Base-by-base conservation (phyloP, 1,284 basidiomycete genomes). In the Ceratobasidium theobromae region DNA sequence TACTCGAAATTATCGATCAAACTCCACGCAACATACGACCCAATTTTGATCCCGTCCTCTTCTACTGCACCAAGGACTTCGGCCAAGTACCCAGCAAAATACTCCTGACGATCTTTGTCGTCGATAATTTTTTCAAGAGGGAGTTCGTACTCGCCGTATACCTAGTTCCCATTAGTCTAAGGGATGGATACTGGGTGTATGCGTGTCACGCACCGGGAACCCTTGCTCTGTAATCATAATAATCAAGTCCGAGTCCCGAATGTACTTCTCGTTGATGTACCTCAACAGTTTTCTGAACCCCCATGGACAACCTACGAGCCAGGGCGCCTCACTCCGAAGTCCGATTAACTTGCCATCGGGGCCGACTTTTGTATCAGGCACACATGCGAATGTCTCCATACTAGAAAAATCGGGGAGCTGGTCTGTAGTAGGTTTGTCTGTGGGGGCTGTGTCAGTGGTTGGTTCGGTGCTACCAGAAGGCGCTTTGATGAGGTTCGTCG, bases 1-100 rank as follows among this genome's bases (percentile, higher is more conserved):
- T 88, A 89, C 75, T 91, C 88, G 68, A 89, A 89, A 75, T 89
- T 89, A 73, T 89, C 87, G 55, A 87, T 72, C 49, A 86, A 75
- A 83, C 82, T 86, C 86, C 86, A 89, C 14, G 84, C 85, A 75
- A 89, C 87, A 75, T 89, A 91, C 0, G 83, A 82, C 35, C 82
- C 76, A 55, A 90, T 76, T 65, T 86, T 83, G 21, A 89, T 85
- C 3, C 84, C 83, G 72, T 91, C 88, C 66, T 84, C 78, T 51
- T 79, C 76, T 23, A 87, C 77, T 16, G 88, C 86, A 16, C 80
- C 78, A 35, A 84, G 76, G 35, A 91, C 72, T 0, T 84, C 82
- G 6, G 79, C 73, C 8, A 86, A 84, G 67, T 86, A 85, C 3
- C 84, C 87, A 30, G 79, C 76, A 78, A 84, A 91, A 75, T 88